Conservation (phyloP, 2,329 filamentous ascomycete genomes). For the Cercospora citrullina region DNA sequence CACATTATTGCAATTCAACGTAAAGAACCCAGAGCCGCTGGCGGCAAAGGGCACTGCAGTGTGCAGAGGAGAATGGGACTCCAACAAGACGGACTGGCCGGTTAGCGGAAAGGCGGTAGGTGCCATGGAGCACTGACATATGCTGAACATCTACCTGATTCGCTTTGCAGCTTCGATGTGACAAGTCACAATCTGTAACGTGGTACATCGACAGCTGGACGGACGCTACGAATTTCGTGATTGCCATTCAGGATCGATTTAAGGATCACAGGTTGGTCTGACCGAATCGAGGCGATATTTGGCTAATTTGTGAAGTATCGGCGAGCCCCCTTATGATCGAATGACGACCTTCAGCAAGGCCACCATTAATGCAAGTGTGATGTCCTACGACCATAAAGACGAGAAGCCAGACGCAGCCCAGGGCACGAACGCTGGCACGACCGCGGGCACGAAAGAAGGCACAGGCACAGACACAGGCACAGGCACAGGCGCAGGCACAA, state of each 20-base stretch:
- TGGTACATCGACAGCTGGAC: conserved; percentile 31
- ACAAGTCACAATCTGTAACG: conserved; percentile 26
- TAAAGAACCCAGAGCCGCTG: conserved; percentile 36
- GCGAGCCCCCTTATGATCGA: conserved; percentile 34
- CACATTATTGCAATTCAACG: conserved; percentile 31
- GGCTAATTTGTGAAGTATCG: conserved; percentile 29
- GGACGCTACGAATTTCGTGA: conserved; percentile 26
- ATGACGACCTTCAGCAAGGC: conserved; percentile 33
- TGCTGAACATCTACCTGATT: not conserved
- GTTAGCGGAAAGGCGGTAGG: conserved; percentile 12
- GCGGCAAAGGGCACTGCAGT: conserved; percentile 26
- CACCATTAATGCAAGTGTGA: conserved; percentile 18
- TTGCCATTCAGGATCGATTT: conserved; percentile 34
- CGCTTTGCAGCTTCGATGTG: conserved; percentile 24
- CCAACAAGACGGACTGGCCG: conserved; percentile 27
- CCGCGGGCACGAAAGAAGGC: not conserved
- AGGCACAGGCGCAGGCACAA: too few relatives aligned
- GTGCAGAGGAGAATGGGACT: conserved; percentile 32
- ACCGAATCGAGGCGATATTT: not conserved
- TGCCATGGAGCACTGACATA: not conserved
- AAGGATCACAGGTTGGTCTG: conserved; percentile 33
- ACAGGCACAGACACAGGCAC: not conserved
- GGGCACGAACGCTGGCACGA: not conserved
- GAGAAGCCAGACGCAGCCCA: not conserved
- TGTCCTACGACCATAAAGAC: conserved; percentile 18